Percentiles rank a stretch among this genome's conserved stretches.
These are phyloP conservation scores for Datisca glomerata DNA, from an alignment of 306 rosid genomes.

Conservation along the genomic window DNA sequence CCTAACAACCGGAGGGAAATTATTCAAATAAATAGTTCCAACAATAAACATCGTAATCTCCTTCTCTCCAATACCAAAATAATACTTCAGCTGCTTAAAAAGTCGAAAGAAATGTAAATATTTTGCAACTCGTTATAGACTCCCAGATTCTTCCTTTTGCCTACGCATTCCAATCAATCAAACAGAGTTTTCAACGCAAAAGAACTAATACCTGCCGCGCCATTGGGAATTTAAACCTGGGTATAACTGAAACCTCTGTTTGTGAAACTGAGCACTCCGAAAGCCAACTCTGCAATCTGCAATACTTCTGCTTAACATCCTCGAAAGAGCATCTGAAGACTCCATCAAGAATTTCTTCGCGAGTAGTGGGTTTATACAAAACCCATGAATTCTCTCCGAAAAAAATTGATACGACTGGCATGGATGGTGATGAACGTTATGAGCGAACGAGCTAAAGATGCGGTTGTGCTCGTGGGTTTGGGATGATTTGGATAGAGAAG, in stretches of 20 bases:
- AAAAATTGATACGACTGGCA: conserved; percentile 23
- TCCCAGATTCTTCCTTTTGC: no score
- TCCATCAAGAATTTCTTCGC: conserved; percentile 13
- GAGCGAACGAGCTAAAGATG: conserved; percentile 16
- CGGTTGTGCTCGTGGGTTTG: conserved; percentile 16
- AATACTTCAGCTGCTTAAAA: no score
- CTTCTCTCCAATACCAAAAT: no score
- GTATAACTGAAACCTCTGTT: conserved; percentile 19
- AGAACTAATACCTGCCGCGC: conserved; percentile 37
- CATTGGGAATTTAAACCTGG: conserved; percentile 9
- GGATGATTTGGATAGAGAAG: conserved; percentile 22
- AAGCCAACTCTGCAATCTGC: conserved; percentile 17
- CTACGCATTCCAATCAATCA: conserved; percentile 2
- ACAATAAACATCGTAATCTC: no score
- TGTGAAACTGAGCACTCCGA: conserved; percentile 20
- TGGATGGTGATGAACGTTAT: conserved; percentile 17
- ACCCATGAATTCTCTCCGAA: conserved; percentile 20
- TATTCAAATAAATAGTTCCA: no score
- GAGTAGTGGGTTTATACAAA: conserved; percentile 27
- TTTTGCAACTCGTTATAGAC: no score
- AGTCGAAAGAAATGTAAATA: no score
- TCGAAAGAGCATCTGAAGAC: conserved; percentile 26
- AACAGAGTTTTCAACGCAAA: neutral
- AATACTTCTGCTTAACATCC: conserved; percentile 14
- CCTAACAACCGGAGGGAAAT: no score